Base-by-base conservation (phyloP, 371 early-diverging fungal genomes). In the Mucor irregularis region DNA sequence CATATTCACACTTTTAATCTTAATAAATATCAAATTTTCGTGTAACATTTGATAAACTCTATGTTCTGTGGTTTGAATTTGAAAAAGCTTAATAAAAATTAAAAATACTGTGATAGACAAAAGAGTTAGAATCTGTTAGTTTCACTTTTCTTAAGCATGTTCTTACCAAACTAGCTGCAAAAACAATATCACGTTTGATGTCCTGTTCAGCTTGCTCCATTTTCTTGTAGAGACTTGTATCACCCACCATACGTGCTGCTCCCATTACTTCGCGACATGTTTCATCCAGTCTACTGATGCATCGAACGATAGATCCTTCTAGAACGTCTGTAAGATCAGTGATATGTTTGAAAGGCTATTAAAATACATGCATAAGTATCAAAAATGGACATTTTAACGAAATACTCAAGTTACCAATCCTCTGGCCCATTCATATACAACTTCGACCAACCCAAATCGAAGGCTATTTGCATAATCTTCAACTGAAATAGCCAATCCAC, bases 151-250 rank as follows among this genome's bases (percentile, higher is more conserved):
- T n/a, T n/a, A n/a, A n/a, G n/a, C n/a, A n/a, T n/a, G n/a, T n/a
- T n/a, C 80, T 70, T 82, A 86, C 86, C 71, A 99, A 82, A 52
- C 93, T 92, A 17, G 94, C 93, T 0, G 98, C 96, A 92, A 99
- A 99, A 17, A 99, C 97, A 76, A 99, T 99, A 72, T 99, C 99
- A 56, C 99, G 88, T 62, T 96, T 92, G 62, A 99, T 98, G 26
- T 88, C 79, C 61, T 85, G 87, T 42, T 91, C 86, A 4, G 97
- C 99, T 43, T 88, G 85, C 57, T 95, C 93, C 93, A 99, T 97
- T 77, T 97, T 95, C 42, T 88, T 87, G 66, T 90, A 95, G 39
- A 99, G 81, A 38, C 84, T 85, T 0, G 90, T 85, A 69, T 99
- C 96, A 7, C 99, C 99, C 30, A 99, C 92, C 70, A 96, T 86